Conservation (phyloP, 306 rosid species). For the Dalbergia oliveri region DNA sequence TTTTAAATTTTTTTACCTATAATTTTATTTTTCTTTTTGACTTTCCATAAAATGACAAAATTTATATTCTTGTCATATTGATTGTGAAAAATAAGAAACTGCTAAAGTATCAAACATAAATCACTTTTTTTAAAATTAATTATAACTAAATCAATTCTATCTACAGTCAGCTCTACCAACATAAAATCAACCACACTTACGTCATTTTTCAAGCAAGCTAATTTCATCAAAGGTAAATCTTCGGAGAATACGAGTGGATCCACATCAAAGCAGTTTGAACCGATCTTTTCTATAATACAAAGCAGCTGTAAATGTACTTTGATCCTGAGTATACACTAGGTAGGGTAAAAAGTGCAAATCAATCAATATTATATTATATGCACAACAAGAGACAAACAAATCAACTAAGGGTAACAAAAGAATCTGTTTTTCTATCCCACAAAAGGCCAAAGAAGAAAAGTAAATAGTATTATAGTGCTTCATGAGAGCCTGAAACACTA, state of each 20-base stretch:
- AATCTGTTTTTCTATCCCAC: background rate
- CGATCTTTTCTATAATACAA: background rate
- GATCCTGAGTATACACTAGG: conserved; percentile 33
- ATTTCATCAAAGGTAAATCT: background rate
- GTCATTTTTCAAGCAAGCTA: background rate
- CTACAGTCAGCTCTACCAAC: no score
- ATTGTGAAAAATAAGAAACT: no score
- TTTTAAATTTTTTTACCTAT: no score
- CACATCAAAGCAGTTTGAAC: conserved; percentile 1
- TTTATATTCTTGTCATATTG: no score
- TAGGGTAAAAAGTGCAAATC: background rate
- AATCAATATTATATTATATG: conserved; percentile 7
- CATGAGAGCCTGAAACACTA: conserved; percentile 38
- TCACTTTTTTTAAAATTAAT: no score
- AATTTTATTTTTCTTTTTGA: no score
- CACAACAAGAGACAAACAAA: conserved; percentile 35
- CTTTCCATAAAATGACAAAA: no score
- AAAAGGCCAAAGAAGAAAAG: conserved; percentile 26
- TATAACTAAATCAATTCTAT: no score
- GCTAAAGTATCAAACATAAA: no score
- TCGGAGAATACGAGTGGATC: background rate
- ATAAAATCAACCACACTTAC: no score
- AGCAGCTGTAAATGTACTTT: background rate
- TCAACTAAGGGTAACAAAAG: conserved; percentile 2
- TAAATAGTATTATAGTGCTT: conserved; percentile 26